Evolutionary conservation across 345 rosid species (phyloP), one percentile per base, ranked within the genome.

Genomic region (Populus alba): DNA sequence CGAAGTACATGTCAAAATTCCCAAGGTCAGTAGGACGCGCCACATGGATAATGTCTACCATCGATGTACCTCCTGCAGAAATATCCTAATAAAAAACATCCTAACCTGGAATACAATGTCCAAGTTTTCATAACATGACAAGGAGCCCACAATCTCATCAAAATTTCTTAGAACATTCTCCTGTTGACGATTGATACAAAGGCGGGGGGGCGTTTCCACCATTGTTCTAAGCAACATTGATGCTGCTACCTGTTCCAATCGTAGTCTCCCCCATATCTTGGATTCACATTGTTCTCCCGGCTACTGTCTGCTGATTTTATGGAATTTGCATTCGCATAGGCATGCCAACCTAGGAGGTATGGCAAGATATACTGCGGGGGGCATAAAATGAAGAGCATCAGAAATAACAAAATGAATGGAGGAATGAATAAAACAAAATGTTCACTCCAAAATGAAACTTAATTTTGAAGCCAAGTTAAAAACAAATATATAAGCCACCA

Each of bases 271-370:
- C 94, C 95, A 66, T 82, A 86, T 83, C 88, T 87, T 31, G 97
- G 83, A 67, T 79, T 88, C 1, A 88, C 90, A 71, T 78, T 86
- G 75, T 86, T 91, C 65, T 45, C 47, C 1, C 85, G 85, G 80
- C 78, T 81, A 29, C 76, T 33, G n/a, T 89, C 90, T 43, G 87
- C 89, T 1, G 88, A 90, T 83, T 77, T 90, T 69, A 85, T 88
- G 70, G 92, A 80, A 78, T 80, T 84, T 2, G 91, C 92, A 74
- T 83, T 33, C 37, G 37, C 37, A 33, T 33, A 93, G 53, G 97
- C 88, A 37, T 91, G 90, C 98, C 97, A 95, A 38, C 97, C 98
- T 75, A 95, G 66, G 20, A 95, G 86, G 84, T 89, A 86, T 0
- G 98, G 98, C 87, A 95, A 81, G 70, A 92, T 73, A 75, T 87